Conservation (phyloP, 352 stramenopile genomes). For the Phytophthora litchii region DNA sequence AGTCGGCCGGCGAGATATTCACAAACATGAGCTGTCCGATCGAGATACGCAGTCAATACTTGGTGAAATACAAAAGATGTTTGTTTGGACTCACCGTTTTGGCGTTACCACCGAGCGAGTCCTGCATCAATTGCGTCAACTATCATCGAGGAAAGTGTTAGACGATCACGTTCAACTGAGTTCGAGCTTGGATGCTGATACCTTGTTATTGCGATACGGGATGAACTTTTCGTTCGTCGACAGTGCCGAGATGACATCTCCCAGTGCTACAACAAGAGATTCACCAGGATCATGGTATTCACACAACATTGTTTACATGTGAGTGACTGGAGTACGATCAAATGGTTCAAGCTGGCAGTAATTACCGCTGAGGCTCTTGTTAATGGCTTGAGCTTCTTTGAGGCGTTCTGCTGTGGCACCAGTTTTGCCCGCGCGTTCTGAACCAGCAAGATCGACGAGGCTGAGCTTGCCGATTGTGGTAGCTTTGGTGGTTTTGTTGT, state of each 20-base stretch:
- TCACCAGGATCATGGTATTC: too few relatives aligned
- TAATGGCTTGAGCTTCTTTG: slow-evolving; percentile 91
- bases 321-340: background rate
- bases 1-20: slow-evolving; percentile 90
- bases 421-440: slow-evolving; percentile 87
- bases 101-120: slow-evolving; percentile 92
- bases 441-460: slow-evolving; percentile 90
- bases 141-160: slow-evolving; percentile 17
- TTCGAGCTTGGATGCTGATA: background rate
- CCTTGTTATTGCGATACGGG: background rate
- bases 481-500: slow-evolving; percentile 89
- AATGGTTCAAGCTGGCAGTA: background rate
- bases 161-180: background rate
- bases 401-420: slow-evolving; percentile 83
- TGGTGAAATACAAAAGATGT: background rate
- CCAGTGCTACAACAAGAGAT: slow-evolving; percentile 56
- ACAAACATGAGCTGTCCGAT: slow-evolving; percentile 86
- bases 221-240: slow-evolving; percentile 39
- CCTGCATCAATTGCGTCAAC: slow-evolving; percentile 93
- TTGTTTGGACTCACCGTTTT: slow-evolving; percentile 75
- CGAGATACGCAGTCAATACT: background rate
- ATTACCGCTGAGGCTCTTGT: slow-evolving; percentile 87
- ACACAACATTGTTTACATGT: background rate
- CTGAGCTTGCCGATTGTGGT: slow-evolving; percentile 85
- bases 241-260: slow-evolving; percentile 92